A percentile compares a stretch with the other conserved stretches of the same genome.
phyloP scores from a whole-genome alignment of 2,329 filamentous ascomycete genomes.

The Fusarium sambucinum region DNA sequence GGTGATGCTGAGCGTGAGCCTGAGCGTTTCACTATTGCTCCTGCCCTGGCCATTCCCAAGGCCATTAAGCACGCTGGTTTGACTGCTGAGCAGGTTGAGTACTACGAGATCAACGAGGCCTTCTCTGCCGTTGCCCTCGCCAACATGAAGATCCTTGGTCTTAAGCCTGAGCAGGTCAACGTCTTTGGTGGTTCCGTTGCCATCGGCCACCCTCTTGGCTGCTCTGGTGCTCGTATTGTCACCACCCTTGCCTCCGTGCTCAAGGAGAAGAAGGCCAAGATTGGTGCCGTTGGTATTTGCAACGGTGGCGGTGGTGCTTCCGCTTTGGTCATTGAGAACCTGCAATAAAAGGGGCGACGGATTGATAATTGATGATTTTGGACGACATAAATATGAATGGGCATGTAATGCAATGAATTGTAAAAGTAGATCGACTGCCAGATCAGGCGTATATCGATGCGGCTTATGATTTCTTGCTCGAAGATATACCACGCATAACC shows the following conservation, averaged over 20 bases:
- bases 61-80: slow-evolving; percentile 94
- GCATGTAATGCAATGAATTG: slow-evolving; percentile 33
- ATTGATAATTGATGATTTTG: slow-evolving; percentile 42
- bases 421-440: slow-evolving; percentile 38
- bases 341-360: slow-evolving; percentile 60
- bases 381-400: slow-evolving; percentile 40
- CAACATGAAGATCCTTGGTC: slow-evolving; percentile 90
- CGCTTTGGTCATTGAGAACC: slow-evolving; percentile 87
- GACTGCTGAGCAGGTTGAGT: slow-evolving; percentile 81
- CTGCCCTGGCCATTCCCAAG: slow-evolving; percentile 94
- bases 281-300: slow-evolving; percentile 95
- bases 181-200: slow-evolving; percentile 95
- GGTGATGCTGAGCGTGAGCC: slow-evolving; percentile 92
- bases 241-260: slow-evolving; percentile 90
- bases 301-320: slow-evolving; percentile 97
- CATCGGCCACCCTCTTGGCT: slow-evolving; percentile 93
- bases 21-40: slow-evolving; percentile 95
- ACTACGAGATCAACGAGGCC: slow-evolving; percentile 99
- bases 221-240: slow-evolving; percentile 92
- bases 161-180: slow-evolving; percentile 90
- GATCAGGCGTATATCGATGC: slow-evolving; percentile 34
- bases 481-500: slow-evolving; percentile 34
- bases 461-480: slow-evolving; percentile 34
- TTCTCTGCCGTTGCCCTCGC: slow-evolving; percentile 97
- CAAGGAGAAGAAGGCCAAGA: slow-evolving; percentile 90